These are phyloP conservation scores for Ophioceras dolichostomum DNA, from an alignment of 2,329 filamentous ascomycete genomes.

Conservation along the genomic window DNA sequence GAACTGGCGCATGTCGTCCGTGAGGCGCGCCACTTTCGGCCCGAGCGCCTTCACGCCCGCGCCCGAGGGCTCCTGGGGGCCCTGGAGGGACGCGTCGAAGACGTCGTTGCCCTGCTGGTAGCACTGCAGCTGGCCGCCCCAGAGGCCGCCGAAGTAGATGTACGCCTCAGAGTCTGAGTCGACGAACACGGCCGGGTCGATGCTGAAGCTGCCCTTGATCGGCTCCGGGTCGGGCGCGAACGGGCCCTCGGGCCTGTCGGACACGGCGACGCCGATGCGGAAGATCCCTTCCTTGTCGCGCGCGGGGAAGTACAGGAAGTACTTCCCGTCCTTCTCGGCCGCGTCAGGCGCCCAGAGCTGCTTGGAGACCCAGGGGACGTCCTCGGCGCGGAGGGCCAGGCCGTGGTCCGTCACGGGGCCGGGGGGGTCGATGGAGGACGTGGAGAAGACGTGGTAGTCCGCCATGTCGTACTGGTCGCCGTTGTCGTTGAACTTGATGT, in stretches of 20 bases:
- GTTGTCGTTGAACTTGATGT: slow-evolving; percentile 69
- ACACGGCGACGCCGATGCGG: slow-evolving; percentile 60
- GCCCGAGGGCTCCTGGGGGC: slow-evolving; percentile 47
- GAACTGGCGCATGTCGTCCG: slow-evolving; percentile 54
- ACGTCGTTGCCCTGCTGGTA: slow-evolving; percentile 42
- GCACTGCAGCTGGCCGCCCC: slow-evolving; percentile 72
- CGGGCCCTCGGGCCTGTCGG: slow-evolving; percentile 53
- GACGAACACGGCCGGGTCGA: slow-evolving; percentile 66
- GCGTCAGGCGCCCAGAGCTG: slow-evolving; percentile 76
- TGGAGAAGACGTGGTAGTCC: slow-evolving; percentile 70
- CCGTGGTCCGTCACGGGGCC: slow-evolving; percentile 60
- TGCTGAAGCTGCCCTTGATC: slow-evolving; percentile 60
- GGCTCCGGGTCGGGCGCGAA: slow-evolving; percentile 52
- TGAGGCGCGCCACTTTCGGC: slow-evolving; percentile 54
- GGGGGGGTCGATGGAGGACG: slow-evolving; percentile 34
- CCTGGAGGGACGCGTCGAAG: slow-evolving; percentile 43
- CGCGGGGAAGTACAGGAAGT: slow-evolving; percentile 69
- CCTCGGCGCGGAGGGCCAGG: slow-evolving; percentile 48
- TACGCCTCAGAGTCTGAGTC: slow-evolving; percentile 55
- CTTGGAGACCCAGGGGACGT: slow-evolving; percentile 66
- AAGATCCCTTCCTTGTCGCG: slow-evolving; percentile 59
- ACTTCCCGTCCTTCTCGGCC: slow-evolving; percentile 50
- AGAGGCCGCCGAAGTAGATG: slow-evolving; percentile 67
- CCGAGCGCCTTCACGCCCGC: slow-evolving; percentile 43
- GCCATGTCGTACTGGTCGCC: slow-evolving; percentile 78